These are phyloP conservation scores for Lactifluus rugatus DNA, from an alignment of 768 basidiomycete genomes.

Conservation along the genomic window DNA sequence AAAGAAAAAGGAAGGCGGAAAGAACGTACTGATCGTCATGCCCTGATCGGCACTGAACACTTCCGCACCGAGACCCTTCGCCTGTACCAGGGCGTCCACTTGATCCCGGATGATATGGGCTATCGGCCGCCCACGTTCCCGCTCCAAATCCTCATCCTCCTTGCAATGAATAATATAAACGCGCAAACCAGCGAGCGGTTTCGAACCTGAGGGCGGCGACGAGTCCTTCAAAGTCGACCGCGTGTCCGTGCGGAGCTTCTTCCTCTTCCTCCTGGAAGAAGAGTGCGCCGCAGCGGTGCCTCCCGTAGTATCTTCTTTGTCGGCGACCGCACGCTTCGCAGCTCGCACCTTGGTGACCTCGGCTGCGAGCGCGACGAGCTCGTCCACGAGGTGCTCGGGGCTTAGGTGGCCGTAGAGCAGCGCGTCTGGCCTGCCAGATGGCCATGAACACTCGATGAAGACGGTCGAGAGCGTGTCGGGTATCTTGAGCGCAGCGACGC, in stretches of 20 bases:
- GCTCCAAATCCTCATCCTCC: constrained; percentile 53
- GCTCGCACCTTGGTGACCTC: constrained; percentile 48
- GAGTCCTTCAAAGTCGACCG: constrained; percentile 15
- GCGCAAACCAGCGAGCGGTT: constrained; percentile 46
- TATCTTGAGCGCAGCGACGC: constrained; percentile 67
- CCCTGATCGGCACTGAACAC: constrained; percentile 71
- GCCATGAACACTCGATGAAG: constrained; percentile 94
- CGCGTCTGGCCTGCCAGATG: constrained; percentile 56
- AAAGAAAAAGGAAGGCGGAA: no score
- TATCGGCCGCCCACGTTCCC: constrained; percentile 39
- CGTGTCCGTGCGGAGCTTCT: constrained; percentile 32
- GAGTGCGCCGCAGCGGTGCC: not conserved
- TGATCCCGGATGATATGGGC: constrained; percentile 65
- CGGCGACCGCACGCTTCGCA: constrained; percentile 9
- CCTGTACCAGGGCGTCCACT: constrained; percentile 51
- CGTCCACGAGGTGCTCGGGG: constrained; percentile 68
- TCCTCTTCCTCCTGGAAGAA: constrained; percentile 32
- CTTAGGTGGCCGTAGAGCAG: constrained; percentile 79
- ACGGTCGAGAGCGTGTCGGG: constrained; percentile 59
- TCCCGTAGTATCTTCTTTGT: not conserved
- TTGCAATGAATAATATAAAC: constrained; percentile 89
- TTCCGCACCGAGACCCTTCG: constrained; percentile 56
- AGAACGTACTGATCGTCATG: constrained; percentile 55
- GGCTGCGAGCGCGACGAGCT: constrained; percentile 58
- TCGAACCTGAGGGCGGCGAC: constrained; percentile 34